phyloP scores from a whole-genome alignment of 2,329 filamentous ascomycete genomes.

The Diaporthe caulivora region DNA sequence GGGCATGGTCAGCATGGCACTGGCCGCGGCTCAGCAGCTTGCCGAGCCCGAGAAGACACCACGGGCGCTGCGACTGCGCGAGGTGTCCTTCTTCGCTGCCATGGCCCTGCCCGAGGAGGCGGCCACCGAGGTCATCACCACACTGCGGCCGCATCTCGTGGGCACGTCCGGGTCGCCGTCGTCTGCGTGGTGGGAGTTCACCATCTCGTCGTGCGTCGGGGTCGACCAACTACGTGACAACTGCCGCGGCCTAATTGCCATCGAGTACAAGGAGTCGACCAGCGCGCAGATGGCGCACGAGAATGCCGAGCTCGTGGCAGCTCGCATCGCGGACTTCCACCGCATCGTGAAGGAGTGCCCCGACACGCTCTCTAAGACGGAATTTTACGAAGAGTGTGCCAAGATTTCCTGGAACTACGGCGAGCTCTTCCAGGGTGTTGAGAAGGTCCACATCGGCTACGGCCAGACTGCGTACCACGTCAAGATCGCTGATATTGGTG shows the following conservation, averaged over 20 bases:
- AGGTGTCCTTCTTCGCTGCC: slow-evolving; percentile 35
- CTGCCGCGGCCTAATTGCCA: slow-evolving; percentile 35
- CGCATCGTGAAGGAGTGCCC: slow-evolving; percentile 34
- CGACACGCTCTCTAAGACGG: slow-evolving; percentile 34
- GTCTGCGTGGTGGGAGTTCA: slow-evolving; percentile 37
- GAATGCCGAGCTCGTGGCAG: slow-evolving; percentile 25
- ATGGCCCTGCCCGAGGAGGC: slow-evolving; percentile 36
- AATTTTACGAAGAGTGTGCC: slow-evolving; percentile 35
- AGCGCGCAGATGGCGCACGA: slow-evolving; percentile 36
- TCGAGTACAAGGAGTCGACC: slow-evolving; percentile 33
- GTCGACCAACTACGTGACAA: slow-evolving; percentile 36
- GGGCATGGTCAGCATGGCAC: slow-evolving; percentile 37
- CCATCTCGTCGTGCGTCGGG: slow-evolving; percentile 35
- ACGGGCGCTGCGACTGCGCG: slow-evolving; percentile 29
- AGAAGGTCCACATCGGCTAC: slow-evolving; percentile 49
- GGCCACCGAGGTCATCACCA: slow-evolving; percentile 34
- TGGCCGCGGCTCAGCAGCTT: slow-evolving; percentile 34
- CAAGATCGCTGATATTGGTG: slow-evolving; percentile 60
- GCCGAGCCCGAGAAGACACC: slow-evolving; percentile 42
- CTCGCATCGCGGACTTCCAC: slow-evolving; percentile 34
- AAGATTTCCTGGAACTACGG: slow-evolving; percentile 53
- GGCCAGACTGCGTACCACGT: slow-evolving; percentile 54
- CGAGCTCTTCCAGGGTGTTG: slow-evolving; percentile 62
- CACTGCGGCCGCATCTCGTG: slow-evolving; percentile 35
- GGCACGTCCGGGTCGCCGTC: slow-evolving; percentile 29